phyloP scores from a whole-genome alignment of 2,329 filamentous ascomycete species.

The Pseudogymnoascus sp. region DNA sequence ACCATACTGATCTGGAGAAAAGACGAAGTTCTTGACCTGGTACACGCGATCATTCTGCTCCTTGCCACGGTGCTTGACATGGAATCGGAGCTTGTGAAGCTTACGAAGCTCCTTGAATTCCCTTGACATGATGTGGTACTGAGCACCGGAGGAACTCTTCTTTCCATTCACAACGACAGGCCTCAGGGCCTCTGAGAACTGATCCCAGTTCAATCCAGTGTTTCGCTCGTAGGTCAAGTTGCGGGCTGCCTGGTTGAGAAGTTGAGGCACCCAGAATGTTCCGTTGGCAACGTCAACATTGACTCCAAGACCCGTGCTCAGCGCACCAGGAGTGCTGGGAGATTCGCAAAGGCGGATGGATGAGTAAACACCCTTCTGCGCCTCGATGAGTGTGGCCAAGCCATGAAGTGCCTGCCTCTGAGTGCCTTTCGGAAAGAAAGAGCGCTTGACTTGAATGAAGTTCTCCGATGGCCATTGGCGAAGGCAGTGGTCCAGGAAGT shows the following conservation, averaged over 20 bases:
- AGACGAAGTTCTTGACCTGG: conserved; percentile 45
- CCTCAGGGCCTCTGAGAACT: conserved; percentile 20
- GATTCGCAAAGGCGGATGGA: conserved; percentile 67
- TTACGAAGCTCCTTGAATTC: conserved; percentile 48
- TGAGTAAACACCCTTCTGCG: conserved; percentile 83
- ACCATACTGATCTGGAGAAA: conserved; percentile 32
- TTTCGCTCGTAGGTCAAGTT: conserved; percentile 25
- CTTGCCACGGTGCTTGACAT: conserved; percentile 46
- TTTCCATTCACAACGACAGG: conserved; percentile 16
- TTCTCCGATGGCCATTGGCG: conserved; percentile 66
- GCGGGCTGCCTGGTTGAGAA: conserved; percentile 30
- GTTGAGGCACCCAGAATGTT: conserved; percentile 64
- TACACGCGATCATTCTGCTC: conserved; percentile 41
- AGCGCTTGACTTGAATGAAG: conserved; percentile 68
- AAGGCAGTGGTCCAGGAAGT: conserved; percentile 83
- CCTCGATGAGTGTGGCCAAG: conserved; percentile 62
- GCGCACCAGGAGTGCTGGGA: conserved; percentile 28
- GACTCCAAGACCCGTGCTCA: conserved; percentile 58
- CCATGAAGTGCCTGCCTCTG: conserved; percentile 24
- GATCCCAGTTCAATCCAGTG: conserved; percentile 17
- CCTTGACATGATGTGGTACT: conserved; percentile 33
- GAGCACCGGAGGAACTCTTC: conserved; percentile 20
- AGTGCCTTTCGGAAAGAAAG: conserved; percentile 55
- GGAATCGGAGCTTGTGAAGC: conserved; percentile 49
- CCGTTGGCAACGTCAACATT: conserved; percentile 91